Evolutionary conservation across 805 yeast genomes (phyloP).

Genomic region (Metschnikowia kunwiensis): DNA sequence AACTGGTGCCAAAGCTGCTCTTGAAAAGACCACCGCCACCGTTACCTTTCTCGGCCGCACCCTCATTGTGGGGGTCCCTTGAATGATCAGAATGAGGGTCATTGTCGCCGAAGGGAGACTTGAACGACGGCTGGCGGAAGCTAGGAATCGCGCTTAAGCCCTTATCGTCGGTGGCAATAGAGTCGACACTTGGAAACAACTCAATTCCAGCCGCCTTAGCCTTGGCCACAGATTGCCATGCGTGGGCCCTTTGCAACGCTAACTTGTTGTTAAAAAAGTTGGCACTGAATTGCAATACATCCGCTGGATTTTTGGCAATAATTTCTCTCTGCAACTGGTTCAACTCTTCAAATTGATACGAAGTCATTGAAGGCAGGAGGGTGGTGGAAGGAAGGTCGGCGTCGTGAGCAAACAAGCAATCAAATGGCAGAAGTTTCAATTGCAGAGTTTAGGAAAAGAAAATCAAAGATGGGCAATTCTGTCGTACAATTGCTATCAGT

Average conservation of each 20-base stretch:
- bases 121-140: slow-evolving; percentile 47
- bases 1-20: slow-evolving; percentile 23
- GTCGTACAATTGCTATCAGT: too few species aligned
- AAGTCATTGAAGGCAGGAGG: slow-evolving; percentile 8
- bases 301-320: slow-evolving; percentile 53
- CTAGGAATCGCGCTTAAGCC: slow-evolving; percentile 24
- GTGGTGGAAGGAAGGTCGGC: slow-evolving; percentile 1
- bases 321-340: slow-evolving; percentile 59
- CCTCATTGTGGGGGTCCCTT: slow-evolving; percentile 25
- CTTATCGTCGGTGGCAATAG: slow-evolving; percentile 30
- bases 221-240: slow-evolving; percentile 49
- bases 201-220: slow-evolving; percentile 51
- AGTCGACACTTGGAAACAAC: slow-evolving; percentile 40
- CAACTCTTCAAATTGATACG: slow-evolving; percentile 46
- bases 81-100: slow-evolving; percentile 58
- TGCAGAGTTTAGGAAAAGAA: too few species aligned
- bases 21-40: slow-evolving; percentile 24
- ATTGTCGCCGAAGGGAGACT: slow-evolving; percentile 59
- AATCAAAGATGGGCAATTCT: too few species aligned
- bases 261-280: slow-evolving; percentile 64
- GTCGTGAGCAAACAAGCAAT: slow-evolving; percentile 9
- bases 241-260: slow-evolving; percentile 53
- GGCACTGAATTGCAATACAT: slow-evolving; percentile 72
- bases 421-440: neutral
- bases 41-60: slow-evolving; percentile 9